Percentiles rank a stretch among this genome's conserved stretches.
Conservation (phyloP, 2,329 filamentous ascomycete genomes). For the Fusarium sulawesiense region DNA sequence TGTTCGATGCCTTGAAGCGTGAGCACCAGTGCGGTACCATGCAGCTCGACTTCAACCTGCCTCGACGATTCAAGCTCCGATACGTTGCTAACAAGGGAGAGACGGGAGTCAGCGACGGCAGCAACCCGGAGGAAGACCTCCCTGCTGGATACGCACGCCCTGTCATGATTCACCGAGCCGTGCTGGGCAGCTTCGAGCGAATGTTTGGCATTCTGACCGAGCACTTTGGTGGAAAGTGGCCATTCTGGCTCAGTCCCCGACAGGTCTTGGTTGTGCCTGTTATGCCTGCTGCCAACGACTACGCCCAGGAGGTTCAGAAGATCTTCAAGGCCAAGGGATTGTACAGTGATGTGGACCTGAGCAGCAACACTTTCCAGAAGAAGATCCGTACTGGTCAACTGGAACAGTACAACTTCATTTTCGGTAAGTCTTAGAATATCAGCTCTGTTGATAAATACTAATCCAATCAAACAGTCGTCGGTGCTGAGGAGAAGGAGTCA, state of each 20-base stretch:
- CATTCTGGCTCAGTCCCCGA: constrained; percentile 87
- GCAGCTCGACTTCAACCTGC: constrained; percentile 90
- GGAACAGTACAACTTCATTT: constrained; percentile 86
- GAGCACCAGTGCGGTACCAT: constrained; percentile 76
- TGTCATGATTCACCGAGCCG: constrained; percentile 88
- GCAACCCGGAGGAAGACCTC: constrained; percentile 58
- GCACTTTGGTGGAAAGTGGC: constrained; percentile 89
- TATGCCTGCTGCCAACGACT: constrained; percentile 81
- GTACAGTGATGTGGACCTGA: constrained; percentile 69
- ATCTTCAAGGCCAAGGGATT: constrained; percentile 75
- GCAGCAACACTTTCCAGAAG: constrained; percentile 86
- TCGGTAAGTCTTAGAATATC: constrained; percentile 60
- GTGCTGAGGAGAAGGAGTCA: constrained; percentile 69
- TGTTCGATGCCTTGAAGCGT: constrained; percentile 85
- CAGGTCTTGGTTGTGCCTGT: constrained; percentile 73
- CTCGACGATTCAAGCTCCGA: constrained; percentile 55
- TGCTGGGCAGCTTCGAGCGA: constrained; percentile 75
- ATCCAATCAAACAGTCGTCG: constrained; percentile 61
- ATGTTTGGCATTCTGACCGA: constrained; percentile 82
- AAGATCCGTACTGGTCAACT: constrained; percentile 87
- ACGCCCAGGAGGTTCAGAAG: constrained; percentile 78
- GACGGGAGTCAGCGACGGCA: constrained; percentile 56
- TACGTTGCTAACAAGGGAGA: constrained; percentile 65
- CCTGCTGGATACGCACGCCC: constrained; percentile 79
- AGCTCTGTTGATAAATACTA: constrained; percentile 13